Percentiles rank a stretch among this genome's conserved stretches.
Evolutionary conservation across 2,329 filamentous ascomycete genomes (phyloP).

Genomic region (Pestalotiopsis sp.): DNA sequence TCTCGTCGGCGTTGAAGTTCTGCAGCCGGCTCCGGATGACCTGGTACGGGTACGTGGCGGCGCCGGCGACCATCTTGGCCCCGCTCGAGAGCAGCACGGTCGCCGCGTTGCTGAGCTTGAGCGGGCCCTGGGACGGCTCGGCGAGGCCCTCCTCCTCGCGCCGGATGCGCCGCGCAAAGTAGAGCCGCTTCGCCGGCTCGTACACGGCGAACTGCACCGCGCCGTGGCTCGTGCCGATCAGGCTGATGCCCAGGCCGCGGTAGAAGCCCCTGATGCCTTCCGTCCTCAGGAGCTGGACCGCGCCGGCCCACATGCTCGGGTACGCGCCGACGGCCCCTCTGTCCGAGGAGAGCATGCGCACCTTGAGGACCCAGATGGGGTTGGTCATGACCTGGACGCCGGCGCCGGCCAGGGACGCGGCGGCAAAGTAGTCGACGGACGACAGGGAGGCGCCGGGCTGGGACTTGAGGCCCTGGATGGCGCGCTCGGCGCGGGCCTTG

Average conservation of each 20-base stretch:
- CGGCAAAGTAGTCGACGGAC: constrained; percentile 77
- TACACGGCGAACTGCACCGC: constrained; percentile 97
- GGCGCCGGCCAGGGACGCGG: constrained; percentile 71
- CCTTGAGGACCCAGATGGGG: constrained; percentile 98
- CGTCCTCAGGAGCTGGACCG: constrained; percentile 62
- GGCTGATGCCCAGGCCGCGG: constrained; percentile 78
- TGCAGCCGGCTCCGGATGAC: constrained; percentile 87
- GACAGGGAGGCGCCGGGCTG: constrained; percentile 42
- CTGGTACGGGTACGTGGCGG: constrained; percentile 92
- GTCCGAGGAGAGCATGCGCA: constrained; percentile 90
- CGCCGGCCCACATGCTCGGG: constrained; percentile 73
- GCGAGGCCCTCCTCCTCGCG: constrained; percentile 24
- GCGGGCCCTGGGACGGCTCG: constrained; percentile 17
- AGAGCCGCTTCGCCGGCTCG: constrained; percentile 66
- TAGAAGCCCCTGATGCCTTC: constrained; percentile 86
- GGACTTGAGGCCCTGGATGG: constrained; percentile 39
- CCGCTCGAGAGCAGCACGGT: constrained; percentile 79
- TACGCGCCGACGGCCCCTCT: constrained; percentile 77
- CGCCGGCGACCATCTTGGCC: constrained; percentile 88
- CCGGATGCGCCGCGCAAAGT: constrained; percentile 49
- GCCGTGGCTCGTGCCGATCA: constrained; percentile 88
- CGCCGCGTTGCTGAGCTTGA: constrained; percentile 68
- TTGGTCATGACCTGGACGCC: constrained; percentile 85
- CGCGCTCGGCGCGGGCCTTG: constrained; percentile 58
- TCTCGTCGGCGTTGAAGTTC: constrained; percentile 78